A percentile compares a stretch with the other conserved stretches of the same genome.
Evolutionary conservation across 495 filamentous ascomycete species (phyloP).

Genomic region (Talaromyces adpressus): DNA sequence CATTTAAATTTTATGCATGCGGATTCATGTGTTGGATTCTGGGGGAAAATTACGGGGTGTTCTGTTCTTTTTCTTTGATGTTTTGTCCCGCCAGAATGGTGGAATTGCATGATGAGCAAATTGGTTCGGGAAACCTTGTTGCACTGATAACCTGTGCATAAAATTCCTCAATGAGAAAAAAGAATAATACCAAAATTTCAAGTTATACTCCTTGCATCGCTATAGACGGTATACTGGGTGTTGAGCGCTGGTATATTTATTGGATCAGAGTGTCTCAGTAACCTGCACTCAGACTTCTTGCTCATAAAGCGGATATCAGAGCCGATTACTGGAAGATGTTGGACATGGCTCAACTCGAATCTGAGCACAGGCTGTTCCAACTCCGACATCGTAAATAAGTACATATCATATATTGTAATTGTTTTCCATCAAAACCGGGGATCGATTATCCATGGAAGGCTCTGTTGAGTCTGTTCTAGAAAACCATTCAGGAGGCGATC

Average conservation of each 20-base stretch:
- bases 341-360: not conserved
- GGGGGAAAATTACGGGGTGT: slow-evolving; percentile 31
- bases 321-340: not conserved
- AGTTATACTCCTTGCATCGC: slow-evolving; percentile 15
- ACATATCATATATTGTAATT: not conserved
- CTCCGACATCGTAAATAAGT: not conserved
- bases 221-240: no score
- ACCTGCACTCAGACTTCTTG: not conserved
- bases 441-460: not conserved
- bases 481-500: slow-evolving; percentile 1
- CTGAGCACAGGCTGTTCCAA: not conserved
- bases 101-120: slow-evolving; percentile 36
- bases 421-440: not conserved
- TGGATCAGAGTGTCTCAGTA: no score
- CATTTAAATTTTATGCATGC: slow-evolving; percentile 55
- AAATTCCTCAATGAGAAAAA: slow-evolving; percentile 46
- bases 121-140: slow-evolving; percentile 15
- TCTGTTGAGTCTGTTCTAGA: not conserved
- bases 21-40: slow-evolving; percentile 15
- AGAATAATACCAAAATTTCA: slow-evolving; percentile 34
- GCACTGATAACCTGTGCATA: slow-evolving; percentile 43
- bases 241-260: no score
- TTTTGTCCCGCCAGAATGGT: slow-evolving; percentile 28
- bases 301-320: not conserved
- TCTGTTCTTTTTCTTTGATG: slow-evolving; percentile 37